Evolutionary conservation across 345 rosid species (phyloP), one percentile per base, ranked within the genome.

Genomic region (Acer saccharum): DNA sequence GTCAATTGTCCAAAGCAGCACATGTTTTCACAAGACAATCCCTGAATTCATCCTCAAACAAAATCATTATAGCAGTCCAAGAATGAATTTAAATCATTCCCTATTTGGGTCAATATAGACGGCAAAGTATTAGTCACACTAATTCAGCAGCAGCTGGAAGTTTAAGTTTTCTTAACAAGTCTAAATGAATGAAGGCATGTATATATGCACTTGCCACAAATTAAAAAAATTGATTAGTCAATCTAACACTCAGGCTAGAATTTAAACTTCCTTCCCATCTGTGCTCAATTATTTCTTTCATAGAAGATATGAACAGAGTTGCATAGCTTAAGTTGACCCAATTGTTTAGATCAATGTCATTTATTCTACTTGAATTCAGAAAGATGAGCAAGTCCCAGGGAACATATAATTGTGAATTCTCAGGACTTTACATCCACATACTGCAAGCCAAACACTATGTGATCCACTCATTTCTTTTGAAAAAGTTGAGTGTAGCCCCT

Each of bases 121-220:
- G 4, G 65, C 27, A 72, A 57, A 72, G 41, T 58, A 72, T n/a
- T 35, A 72, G 52, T 43, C 75, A 72, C n/a, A n/a, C 18, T 29
- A 18, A 57, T 11, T 35, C 44, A 11, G 12, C 4, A 32, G 29
- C 55, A 41, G 16, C 27, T 14, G 68, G 46, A 43, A 44, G 50
- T 44, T 44, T 29, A n/a, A 71, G 27, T 55, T 35, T 58, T 43
- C 65, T 60, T 39, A 46, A 41, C 55, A 41, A 70, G 73, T 44
- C 20, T n/a, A 18, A 18, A 11, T 35, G 44, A 2, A 8, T 8
- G 44, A 7, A 43, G 46, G 6, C 39, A 35, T 35, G 46, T 10
- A 10, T 46, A 10, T 11, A 46, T 46, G 65, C 67, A 72, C 60
- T 39, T n/a, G 14, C 66, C 35, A 60, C 18, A 58, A 35, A 32